A percentile compares a stretch with the other conserved stretches of the same genome.
phyloP scores from a whole-genome alignment of 352 stramenopile species.

The Halophytophthora polymorphica region DNA sequence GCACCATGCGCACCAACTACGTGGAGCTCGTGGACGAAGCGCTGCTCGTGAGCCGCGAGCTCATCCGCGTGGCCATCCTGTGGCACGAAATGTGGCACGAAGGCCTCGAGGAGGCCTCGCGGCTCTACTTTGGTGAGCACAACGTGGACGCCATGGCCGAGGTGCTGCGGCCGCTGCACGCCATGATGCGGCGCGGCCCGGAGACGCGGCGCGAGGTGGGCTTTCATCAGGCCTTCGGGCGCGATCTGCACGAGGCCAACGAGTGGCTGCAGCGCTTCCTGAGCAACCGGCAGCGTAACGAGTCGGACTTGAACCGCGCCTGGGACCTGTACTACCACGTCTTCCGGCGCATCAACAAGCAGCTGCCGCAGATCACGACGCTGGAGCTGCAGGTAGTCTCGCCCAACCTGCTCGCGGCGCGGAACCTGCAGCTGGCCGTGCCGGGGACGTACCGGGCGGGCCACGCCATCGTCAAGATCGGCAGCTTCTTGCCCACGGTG shows the following conservation, averaged over 20 bases:
- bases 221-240: constrained; percentile 91
- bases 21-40: constrained; percentile 97
- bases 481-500: constrained; percentile 93
- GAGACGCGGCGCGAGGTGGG: constrained; percentile 78
- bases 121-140: constrained; percentile 96
- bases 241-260: constrained; percentile 87
- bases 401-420: constrained; percentile 93
- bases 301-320: constrained; percentile 84
- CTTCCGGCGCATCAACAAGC: constrained; percentile 92
- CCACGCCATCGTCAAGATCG: constrained; percentile 79
- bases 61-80: constrained; percentile 99
- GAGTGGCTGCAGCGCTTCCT: constrained; percentile 74
- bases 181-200: constrained; percentile 54
- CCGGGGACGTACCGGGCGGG: constrained; percentile 90
- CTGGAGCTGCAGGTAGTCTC: constrained; percentile 97
- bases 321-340: constrained; percentile 99
- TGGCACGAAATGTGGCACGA: constrained; percentile 99
- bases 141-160: constrained; percentile 97
- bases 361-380: constrained; percentile 93
- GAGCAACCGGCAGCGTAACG: constrained; percentile 44
- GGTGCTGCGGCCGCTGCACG: constrained; percentile 94
- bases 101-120: constrained; percentile 96
- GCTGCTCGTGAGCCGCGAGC: constrained; percentile 93
- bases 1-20: constrained; percentile 92
- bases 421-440: constrained; percentile 95